Base-by-base conservation (phyloP, 805 yeast species). In the Starmerella tilneyi region DNA sequence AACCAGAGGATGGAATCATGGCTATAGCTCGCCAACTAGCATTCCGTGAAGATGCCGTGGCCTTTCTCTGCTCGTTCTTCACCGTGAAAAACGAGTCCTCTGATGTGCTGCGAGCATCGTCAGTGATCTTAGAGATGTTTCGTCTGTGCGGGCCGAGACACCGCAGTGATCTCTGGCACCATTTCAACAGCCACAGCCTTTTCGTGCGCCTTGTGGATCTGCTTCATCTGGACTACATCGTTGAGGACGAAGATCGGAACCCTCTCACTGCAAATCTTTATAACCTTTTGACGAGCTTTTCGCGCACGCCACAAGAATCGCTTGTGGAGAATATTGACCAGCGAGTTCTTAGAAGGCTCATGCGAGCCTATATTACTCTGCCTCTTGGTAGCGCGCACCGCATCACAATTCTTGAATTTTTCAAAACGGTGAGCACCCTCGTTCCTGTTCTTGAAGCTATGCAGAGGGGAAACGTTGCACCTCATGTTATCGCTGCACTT, bases 291-390 rank as follows among this genome's bases (percentile, higher is more conserved):
- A 38, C 39, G 15, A 46, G 54, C 41, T 53, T 70, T 72, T 29
- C 71, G 9, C 30, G 68, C 43, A 63, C 73, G 2, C 77, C 73
- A 39, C 66, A 68, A 1, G 62, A 67, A 39, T 74, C 73, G 11
- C 57, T 74, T 42, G 51, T 43, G 4, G 43, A 46, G 9, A 48
- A 56, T 16, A 55, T 57, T 19, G 50, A 48, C 16, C 47, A 53
- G 21, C 48, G 46, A 4, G 56, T 68, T 9, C 68, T 71, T 55
- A 66, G 70, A 48, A 45, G 59, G 15, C 50, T 64, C 27, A 57
- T 55, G 55, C 46, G 59, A 22, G 60, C 55, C 28, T 57, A 46
- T 38, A 44, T 49, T 15, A 44, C 36, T 16, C 48, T 63, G 1
- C 49, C 53, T 1, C 15, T 41, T 0, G 48, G 45, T 5, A 38